These are phyloP conservation scores for Penicillium cosmopolitanum DNA, from an alignment of 495 filamentous ascomycete genomes.

Conservation along the genomic window DNA sequence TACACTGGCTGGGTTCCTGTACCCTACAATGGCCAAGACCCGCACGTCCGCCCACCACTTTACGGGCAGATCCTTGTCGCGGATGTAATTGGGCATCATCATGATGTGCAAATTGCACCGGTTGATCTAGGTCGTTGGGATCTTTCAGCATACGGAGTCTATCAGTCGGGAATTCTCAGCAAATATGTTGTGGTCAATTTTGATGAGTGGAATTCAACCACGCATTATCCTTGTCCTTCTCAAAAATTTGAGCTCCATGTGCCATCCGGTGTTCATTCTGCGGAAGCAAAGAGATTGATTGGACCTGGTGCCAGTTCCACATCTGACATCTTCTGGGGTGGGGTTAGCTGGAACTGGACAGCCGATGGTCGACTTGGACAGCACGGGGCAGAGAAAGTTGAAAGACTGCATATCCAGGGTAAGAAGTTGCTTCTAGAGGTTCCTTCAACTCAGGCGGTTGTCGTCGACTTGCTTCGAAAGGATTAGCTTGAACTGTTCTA, in stretches of 20 bases:
- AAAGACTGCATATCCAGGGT: not conserved
- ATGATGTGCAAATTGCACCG: conserved; percentile 14
- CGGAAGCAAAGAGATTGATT: conserved; percentile 15
- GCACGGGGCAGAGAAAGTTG: conserved; percentile 1
- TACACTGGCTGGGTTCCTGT: conserved; percentile 20
- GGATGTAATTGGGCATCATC: conserved; percentile 19
- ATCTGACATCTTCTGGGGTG: conserved; percentile 18
- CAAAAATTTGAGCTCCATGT: conserved; percentile 10
- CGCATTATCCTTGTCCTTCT: conserved; percentile 16
- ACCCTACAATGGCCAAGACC: conserved; percentile 12
- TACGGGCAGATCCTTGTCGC: conserved; percentile 22
- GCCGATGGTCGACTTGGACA: conserved; percentile 16
- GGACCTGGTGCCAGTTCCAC: conserved; percentile 18
- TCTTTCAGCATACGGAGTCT: conserved; percentile 19
- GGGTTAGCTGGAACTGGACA: conserved; percentile 23
- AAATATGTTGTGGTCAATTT: conserved; percentile 24
- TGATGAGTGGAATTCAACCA: conserved; percentile 24
- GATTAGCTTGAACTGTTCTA: not conserved
- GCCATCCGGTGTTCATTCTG: conserved; percentile 3
- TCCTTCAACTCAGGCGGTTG: conserved; percentile 11
- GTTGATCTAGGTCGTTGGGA: conserved; percentile 13
- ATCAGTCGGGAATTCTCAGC: conserved; percentile 15
- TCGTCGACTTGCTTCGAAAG: conserved; percentile 9
- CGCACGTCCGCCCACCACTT: conserved; percentile 16
- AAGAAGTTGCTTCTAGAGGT: conserved; percentile 1